Percentiles rank a stretch among this genome's conserved stretches.
Evolutionary conservation across 2,329 filamentous ascomycete species (phyloP).

Genomic region (Tolypocladium amazonense): DNA sequence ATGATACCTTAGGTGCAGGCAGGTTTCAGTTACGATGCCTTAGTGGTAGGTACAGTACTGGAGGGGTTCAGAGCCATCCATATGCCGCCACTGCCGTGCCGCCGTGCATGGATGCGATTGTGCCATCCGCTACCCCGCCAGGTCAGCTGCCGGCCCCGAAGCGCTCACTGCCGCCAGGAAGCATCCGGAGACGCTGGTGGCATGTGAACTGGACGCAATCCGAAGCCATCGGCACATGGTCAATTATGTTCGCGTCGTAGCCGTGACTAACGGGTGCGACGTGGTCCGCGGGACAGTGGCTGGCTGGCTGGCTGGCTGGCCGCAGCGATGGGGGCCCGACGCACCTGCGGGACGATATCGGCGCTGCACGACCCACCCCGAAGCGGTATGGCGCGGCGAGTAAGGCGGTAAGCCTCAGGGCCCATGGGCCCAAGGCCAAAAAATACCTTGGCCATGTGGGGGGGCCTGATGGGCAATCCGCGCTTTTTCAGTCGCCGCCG

Average conservation of each 20-base stretch:
- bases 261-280: neutral
- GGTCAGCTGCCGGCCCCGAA: neutral
- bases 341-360: conserved; percentile 1
- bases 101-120: neutral
- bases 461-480: neutral
- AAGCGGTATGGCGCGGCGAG: neutral
- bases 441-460: neutral
- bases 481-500: neutral
- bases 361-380: neutral
- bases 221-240: neutral
- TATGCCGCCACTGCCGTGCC: no score
- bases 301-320: neutral
- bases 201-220: neutral
- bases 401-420: no score
- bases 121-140: neutral
- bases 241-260: neutral
- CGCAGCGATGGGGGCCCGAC: neutral
- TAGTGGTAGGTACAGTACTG: no score
- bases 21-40: no score
- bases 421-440: no score
- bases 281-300: neutral
- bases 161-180: neutral
- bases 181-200: neutral
- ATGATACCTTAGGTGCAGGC: no score
- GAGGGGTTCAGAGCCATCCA: no score